A percentile compares a stretch with the other conserved stretches of the same genome.
Conservation (phyloP, 1,139 yeast genomes). For the Wickerhamiella pararugosa region DNA sequence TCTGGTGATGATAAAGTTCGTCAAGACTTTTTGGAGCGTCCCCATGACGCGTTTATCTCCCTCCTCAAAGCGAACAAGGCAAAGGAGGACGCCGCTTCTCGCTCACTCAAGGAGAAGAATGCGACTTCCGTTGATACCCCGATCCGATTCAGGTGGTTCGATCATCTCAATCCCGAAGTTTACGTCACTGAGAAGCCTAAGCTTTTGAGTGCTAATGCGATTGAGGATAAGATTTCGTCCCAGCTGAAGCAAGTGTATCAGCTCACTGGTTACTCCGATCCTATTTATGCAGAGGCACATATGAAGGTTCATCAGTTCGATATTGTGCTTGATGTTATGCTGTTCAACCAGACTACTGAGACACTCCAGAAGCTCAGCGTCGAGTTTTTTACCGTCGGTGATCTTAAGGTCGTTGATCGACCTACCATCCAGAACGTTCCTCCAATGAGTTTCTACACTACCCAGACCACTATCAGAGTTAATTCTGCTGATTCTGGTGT, state of each 20-base stretch:
- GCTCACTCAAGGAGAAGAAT: conserved; percentile 46
- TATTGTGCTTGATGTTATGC: conserved; percentile 80
- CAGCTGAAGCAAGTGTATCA: conserved; percentile 80
- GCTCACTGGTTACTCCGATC: conserved; percentile 93
- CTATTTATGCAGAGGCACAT: conserved; percentile 94
- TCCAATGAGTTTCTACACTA: conserved; percentile 88
- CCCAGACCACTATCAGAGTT: conserved; percentile 81
- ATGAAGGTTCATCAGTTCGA: conserved; percentile 93
- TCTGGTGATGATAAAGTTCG: conserved; percentile 48
- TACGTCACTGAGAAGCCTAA: conserved; percentile 19
- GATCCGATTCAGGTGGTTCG: conserved; percentile 69
- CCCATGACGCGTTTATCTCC: conserved; percentile 64
- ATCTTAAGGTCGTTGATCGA: conserved; percentile 82
- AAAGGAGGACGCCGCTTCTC: conserved; percentile 17
- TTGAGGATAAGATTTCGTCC: conserved; percentile 31
- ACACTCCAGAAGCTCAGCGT: conserved; percentile 86
- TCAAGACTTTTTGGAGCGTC: conserved; percentile 71
- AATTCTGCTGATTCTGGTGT: conserved; percentile 97
- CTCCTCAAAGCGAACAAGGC: conserved; percentile 26
- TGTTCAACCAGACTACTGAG: conserved; percentile 86
- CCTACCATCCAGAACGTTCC: conserved; percentile 90
- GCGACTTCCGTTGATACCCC: conserved; percentile 78
- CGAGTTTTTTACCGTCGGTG: conserved; percentile 94
- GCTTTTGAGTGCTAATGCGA: background rate
- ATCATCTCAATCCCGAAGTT: conserved; percentile 25